A percentile compares a stretch with the other conserved stretches of the same genome.
Conservation (phyloP, 108 stramenopile genomes). For the Aurantiochytrium sp. region DNA sequence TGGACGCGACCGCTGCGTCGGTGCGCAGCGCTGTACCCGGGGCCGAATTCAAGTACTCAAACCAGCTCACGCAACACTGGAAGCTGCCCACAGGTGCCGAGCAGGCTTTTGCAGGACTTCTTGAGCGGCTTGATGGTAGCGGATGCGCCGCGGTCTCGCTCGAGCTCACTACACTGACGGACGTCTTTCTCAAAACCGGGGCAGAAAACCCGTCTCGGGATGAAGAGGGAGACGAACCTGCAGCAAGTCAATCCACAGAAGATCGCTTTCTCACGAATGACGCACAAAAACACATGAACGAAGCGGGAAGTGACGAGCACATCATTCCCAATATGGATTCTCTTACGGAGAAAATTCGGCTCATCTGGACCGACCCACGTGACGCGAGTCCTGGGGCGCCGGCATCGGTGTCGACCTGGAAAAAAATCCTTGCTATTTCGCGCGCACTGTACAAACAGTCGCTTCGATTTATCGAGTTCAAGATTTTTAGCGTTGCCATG, state of each 20-base stretch:
- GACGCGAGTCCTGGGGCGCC: not conserved
- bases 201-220: constrained; percentile 24
- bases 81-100: not conserved
- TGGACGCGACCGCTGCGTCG: not conserved
- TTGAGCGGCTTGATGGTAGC: not conserved
- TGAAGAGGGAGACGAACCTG: not conserved
- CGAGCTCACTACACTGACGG: constrained; percentile 38
- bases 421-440: not conserved
- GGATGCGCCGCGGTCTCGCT: constrained; percentile 22
- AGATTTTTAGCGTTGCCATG: not conserved
- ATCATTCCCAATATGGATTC: not conserved
- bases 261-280: not conserved
- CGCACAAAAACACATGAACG: not conserved
- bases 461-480: not conserved
- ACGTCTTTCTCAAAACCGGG: constrained; percentile 46
- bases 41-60: not conserved
- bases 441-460: not conserved
- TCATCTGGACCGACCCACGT: not conserved
- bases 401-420: not conserved
- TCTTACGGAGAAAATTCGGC: not conserved
- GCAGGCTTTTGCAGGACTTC: not conserved
- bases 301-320: not conserved
- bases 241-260: too few species aligned
- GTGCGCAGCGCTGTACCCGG: not conserved
- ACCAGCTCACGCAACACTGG: not conserved